Base-by-base conservation (phyloP, 2,329 filamentous ascomycete genomes). In the Colletotrichum liaoningense region DNA sequence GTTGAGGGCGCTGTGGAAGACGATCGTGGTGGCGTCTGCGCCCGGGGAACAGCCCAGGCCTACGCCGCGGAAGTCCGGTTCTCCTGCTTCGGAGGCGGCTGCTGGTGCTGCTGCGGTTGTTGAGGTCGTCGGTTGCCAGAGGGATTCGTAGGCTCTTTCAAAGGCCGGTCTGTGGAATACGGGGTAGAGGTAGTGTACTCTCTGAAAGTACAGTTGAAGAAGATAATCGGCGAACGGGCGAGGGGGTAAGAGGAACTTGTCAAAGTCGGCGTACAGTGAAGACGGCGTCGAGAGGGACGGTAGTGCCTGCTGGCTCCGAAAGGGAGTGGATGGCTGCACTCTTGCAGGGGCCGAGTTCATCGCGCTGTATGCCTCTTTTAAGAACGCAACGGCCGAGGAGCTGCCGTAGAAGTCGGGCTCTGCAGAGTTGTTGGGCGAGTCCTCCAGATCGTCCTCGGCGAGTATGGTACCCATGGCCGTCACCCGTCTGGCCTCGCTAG, bases 121-220 rank as follows among this genome's bases (percentile, higher is more conserved):
- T 3, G 19, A 54, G 11, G 38, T 42, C 19, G 70, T 69, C 1
- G 79, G 75, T 8, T 74, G 72, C 84, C 84, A 86, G 0, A 87
- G 76, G 42, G 78, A 81, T 38, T 81, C 76, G 59, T 86, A 86
- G 1, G 82, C 83, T 22, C 75, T 73, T 65, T 84, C 77, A 60
- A 87, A 87, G n/a, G 80, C 80, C 0, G 79, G 78, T 4, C 81
- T 79, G 75, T 86, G 81, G 64, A 87, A 83, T 68, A 86, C 83
- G 0, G 86, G 85, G 64, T 86, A 86, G 11, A 86, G 77, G 74
- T 81, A 84, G 71, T 83, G 83, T 1, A 86, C 78, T 9, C 79
- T 75, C 16, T 83, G 76, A 74, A 81, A 86, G 65, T 83, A 87
- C 19, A 79, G 79, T 5, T 80, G 74, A 3, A 86, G 54, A 1